Conservation (phyloP, 768 basidiomycete genomes). For the Russula virescens region DNA sequence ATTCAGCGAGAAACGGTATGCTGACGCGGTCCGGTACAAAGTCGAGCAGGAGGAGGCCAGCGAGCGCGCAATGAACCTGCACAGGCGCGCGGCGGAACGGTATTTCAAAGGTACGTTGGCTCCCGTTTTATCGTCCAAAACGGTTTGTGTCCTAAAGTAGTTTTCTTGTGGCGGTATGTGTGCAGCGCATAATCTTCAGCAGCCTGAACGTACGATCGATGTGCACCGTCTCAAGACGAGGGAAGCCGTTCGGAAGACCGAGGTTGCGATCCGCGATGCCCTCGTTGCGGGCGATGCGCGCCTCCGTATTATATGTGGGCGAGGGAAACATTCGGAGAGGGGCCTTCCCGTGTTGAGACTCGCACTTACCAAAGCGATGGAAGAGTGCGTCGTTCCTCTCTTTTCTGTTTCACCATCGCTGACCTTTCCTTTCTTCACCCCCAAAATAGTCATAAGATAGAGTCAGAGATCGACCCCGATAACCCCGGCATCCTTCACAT, state of each 20-base stretch:
- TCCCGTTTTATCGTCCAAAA: too few relatives aligned
- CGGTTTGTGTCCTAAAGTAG: too few relatives aligned
- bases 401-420: too few relatives aligned
- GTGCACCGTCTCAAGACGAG: slow-evolving; percentile 32
- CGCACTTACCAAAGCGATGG: slow-evolving; percentile 30
- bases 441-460: slow-evolving; percentile 27
- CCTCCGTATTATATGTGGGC: slow-evolving; percentile 34
- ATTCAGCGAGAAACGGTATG: slow-evolving; percentile 24
- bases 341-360: slow-evolving; percentile 32
- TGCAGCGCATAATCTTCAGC: slow-evolving; percentile 31
- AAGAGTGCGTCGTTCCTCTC: slow-evolving; percentile 26
- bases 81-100: slow-evolving; percentile 32
- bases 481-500: slow-evolving; percentile 32
- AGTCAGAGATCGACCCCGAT: slow-evolving; percentile 26
- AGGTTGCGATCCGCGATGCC: slow-evolving; percentile 32
- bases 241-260: slow-evolving; percentile 32
- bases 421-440: not conserved
- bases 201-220: slow-evolving; percentile 31
- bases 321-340: slow-evolving; percentile 32
- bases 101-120: slow-evolving; percentile 33
- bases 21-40: slow-evolving; percentile 29
- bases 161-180: not conserved
- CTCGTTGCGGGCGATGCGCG: slow-evolving; percentile 28
- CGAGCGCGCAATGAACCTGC: slow-evolving; percentile 28
- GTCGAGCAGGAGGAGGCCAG: slow-evolving; percentile 30